These are phyloP conservation scores for Trichomonas vaginalis DNA, from an alignment of 208 protist genomes.

Conservation along the genomic window DNA sequence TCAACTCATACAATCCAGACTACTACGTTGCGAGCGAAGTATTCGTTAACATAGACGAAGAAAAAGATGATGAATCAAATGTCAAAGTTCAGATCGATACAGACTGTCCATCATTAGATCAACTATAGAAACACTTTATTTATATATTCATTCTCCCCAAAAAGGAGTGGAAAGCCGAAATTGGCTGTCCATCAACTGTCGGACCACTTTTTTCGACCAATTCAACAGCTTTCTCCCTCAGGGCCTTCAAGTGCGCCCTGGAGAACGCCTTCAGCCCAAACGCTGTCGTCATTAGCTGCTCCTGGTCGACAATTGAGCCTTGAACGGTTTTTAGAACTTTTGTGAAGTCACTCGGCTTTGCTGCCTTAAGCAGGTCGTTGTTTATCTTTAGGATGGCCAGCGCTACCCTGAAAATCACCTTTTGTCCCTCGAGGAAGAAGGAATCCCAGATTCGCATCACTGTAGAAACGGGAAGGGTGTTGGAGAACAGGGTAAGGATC, in stretches of 20 bases:
- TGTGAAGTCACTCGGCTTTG: neutral
- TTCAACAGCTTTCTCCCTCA: neutral
- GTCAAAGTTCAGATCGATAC: neutral
- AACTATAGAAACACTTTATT: neutral
- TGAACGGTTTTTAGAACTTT: neutral
- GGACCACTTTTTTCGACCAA: neutral
- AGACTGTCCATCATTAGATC: neutral
- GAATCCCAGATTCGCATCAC: conserved; percentile 14
- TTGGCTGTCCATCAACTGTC: neutral
- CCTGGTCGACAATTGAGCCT: neutral
- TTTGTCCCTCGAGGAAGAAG: conserved; percentile 13
- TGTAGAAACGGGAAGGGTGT: neutral
- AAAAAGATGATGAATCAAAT: neutral
- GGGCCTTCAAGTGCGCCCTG: neutral
- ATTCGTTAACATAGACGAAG: neutral
- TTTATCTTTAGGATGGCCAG: conserved; percentile 23
- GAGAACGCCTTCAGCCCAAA: neutral
- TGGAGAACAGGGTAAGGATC: neutral
- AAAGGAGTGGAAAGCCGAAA: neutral
- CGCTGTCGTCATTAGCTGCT: neutral
- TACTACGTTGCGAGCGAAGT: neutral
- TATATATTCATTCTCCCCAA: neutral
- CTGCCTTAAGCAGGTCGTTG: neutral
- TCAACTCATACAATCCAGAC: neutral
- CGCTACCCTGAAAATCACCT: conserved; percentile 26